Evolutionary conservation across 2,329 filamentous ascomycete species (phyloP).

Genomic region (Ciborinia camelliae): DNA sequence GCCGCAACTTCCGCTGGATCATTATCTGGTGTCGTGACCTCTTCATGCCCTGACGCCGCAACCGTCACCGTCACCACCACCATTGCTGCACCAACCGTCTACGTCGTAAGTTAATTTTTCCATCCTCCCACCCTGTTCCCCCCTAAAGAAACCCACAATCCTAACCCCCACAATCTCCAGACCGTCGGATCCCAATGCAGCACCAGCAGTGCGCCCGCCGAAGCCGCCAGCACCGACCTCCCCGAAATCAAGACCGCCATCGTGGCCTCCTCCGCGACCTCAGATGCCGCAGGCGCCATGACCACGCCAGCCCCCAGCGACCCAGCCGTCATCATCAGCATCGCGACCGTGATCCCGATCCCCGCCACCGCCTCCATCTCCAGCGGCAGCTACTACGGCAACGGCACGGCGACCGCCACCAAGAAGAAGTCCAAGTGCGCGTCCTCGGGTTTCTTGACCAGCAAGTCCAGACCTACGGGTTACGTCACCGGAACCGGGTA

Average conservation of each 20-base stretch:
- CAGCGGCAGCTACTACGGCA: slow-evolving; percentile 6
- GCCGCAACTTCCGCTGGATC: slow-evolving; percentile 3
- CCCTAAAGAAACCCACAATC: neutral
- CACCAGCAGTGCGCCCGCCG: too few relatives aligned
- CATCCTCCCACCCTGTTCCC: neutral
- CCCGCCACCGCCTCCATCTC: slow-evolving; percentile 27
- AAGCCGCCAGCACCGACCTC: slow-evolving; percentile 9
- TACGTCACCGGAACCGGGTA: too few relatives aligned
- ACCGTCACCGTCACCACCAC: slow-evolving; percentile 30
- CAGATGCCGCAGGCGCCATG: neutral
- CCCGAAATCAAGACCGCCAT: slow-evolving; percentile 10
- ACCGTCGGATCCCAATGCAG: slow-evolving; percentile 23
- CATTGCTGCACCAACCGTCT: slow-evolving; percentile 32
- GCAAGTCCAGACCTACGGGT: slow-evolving; percentile 21
- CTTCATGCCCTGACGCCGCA: slow-evolving; percentile 22
- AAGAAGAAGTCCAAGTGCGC: slow-evolving; percentile 30
- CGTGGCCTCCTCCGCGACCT: neutral
- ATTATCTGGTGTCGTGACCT: slow-evolving; percentile 6
- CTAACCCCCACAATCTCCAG: slow-evolving; percentile 18
- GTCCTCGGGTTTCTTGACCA: slow-evolving; percentile 31
- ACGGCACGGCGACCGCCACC: slow-evolving; percentile 27
- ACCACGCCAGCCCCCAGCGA: too few relatives aligned
- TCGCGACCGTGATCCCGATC: slow-evolving; percentile 32
- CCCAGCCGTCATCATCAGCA: slow-evolving; percentile 26
- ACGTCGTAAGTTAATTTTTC: slow-evolving; percentile 30